Evolutionary conservation across 768 basidiomycete species (phyloP).

Genomic region (Russula vinacea): DNA sequence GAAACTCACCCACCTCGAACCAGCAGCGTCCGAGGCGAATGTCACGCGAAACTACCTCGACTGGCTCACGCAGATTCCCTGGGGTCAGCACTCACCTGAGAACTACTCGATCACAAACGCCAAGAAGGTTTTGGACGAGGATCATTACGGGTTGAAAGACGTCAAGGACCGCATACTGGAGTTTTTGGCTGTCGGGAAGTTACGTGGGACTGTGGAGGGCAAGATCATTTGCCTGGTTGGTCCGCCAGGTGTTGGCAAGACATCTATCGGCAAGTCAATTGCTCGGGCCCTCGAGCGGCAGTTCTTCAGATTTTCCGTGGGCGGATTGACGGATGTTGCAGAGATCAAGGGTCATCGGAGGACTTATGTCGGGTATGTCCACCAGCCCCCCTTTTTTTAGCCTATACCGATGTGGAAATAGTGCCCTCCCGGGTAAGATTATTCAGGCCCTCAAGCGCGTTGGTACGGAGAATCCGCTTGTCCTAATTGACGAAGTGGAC

Average conservation of each 20-base stretch:
- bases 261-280: slow-evolving; percentile 92
- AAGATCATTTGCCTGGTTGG: slow-evolving; percentile 97
- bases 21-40: slow-evolving; percentile 87
- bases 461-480: slow-evolving; percentile 90
- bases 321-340: slow-evolving; percentile 94
- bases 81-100: slow-evolving; percentile 92
- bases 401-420: slow-evolving; percentile 33
- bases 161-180: slow-evolving; percentile 93
- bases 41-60: slow-evolving; percentile 94
- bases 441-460: slow-evolving; percentile 92
- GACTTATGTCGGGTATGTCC: slow-evolving; percentile 86
- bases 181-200: slow-evolving; percentile 92
- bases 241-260: slow-evolving; percentile 97
- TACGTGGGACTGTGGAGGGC: slow-evolving; percentile 91
- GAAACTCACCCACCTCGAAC: slow-evolving; percentile 86
- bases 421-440: slow-evolving; percentile 91
- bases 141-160: slow-evolving; percentile 90
- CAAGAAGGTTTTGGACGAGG: slow-evolving; percentile 81
- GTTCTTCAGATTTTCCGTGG: slow-evolving; percentile 97
- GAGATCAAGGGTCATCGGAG: slow-evolving; percentile 98
- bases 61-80: slow-evolving; percentile 93
- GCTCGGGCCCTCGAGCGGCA: slow-evolving; percentile 84
- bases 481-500: slow-evolving; percentile 94
- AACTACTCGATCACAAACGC: slow-evolving; percentile 88
- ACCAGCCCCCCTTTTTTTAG: neutral